Conservation (phyloP, 768 basidiomycete species). For the Psilocybe subaeruginosa region DNA sequence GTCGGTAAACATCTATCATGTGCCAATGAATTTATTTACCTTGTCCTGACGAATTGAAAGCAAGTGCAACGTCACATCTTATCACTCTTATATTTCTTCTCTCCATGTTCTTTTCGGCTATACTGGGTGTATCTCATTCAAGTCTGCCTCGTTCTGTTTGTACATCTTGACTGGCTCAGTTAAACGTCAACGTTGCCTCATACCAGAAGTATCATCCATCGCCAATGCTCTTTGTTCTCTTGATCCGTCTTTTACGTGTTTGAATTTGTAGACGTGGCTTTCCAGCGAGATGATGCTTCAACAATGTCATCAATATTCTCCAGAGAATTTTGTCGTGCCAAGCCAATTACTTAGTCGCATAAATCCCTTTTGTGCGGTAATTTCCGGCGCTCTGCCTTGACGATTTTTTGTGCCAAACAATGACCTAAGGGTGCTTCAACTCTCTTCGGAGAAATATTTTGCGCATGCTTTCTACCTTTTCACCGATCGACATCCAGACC, state of each 20-base stretch:
- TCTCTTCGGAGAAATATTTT: conserved; percentile 21
- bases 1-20: neutral
- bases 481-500: conserved; percentile 14
- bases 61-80: no score
- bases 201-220: no score
- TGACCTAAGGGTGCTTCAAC: conserved; percentile 5
- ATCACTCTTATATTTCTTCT: no score
- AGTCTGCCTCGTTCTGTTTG: no score
- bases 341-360: neutral
- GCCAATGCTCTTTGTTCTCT: no score
- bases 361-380: neutral
- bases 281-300: neutral
- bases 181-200: no score
- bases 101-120: no score
- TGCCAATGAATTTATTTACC: neutral
- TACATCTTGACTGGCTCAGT: no score
- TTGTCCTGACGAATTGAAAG: neutral
- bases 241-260: neutral
- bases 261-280: neutral
- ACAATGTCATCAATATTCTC: neutral
- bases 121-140: no score
- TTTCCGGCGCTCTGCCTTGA: neutral
- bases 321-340: neutral
- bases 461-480: conserved; percentile 11
- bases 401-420: conserved; percentile 12